phyloP scores from a whole-genome alignment of 768 basidiomycete species.

The Xanthoconium stramineum region DNA sequence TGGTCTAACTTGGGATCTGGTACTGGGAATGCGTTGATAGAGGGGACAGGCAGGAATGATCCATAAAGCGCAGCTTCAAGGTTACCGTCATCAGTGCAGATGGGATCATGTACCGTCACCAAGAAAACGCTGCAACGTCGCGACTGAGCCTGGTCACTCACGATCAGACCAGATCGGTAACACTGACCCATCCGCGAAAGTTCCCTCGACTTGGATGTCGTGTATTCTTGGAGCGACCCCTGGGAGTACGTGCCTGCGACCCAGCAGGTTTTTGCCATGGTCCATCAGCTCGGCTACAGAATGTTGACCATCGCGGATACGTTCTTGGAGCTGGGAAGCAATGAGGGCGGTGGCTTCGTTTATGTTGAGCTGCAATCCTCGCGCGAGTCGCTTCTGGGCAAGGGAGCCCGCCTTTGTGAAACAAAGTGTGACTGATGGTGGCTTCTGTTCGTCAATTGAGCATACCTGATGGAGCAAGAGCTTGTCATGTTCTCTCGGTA shows the following conservation, averaged over 20 bases:
- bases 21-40: conserved; percentile 60
- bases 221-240: conserved; percentile 72
- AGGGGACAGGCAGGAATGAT: conserved; percentile 85
- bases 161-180: background rate
- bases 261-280: conserved; percentile 83
- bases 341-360: conserved; percentile 90
- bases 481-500: conserved; percentile 74
- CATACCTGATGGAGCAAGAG: conserved; percentile 67
- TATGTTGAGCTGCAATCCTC: conserved; percentile 85
- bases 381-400: conserved; percentile 91
- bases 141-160: background rate
- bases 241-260: conserved; percentile 84
- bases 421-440: background rate
- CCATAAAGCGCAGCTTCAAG: conserved; percentile 87
- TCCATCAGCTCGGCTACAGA: conserved; percentile 92
- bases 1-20: conserved; percentile 47
- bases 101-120: conserved; percentile 96
- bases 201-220: conserved; percentile 93
- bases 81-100: conserved; percentile 79
- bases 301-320: conserved; percentile 86
- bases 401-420: conserved; percentile 71
- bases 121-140: conserved; percentile 62
- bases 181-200: conserved; percentile 78
- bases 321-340: conserved; percentile 88
- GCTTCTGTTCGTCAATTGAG: background rate